Conservation (phyloP, 306 rosid species). For the Nissolia schottii region DNA sequence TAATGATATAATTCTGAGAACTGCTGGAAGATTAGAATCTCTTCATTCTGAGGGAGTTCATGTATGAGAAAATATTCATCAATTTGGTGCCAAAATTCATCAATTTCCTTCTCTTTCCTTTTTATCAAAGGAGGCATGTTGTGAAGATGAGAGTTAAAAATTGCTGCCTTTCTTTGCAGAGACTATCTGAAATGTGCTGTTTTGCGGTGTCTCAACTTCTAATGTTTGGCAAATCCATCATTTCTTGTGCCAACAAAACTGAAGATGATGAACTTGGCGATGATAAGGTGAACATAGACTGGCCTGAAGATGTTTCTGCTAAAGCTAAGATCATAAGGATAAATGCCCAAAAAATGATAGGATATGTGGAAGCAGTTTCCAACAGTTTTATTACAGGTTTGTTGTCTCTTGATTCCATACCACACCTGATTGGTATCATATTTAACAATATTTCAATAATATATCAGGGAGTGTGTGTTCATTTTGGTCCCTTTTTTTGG, state of each 20-base stretch:
- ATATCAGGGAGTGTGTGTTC: background rate
- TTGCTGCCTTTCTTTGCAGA: slow-evolving; percentile 53
- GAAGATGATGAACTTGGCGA: slow-evolving; percentile 48
- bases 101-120: background rate
- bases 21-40: slow-evolving; percentile 75
- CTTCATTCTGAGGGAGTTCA: slow-evolving; percentile 97
- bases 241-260: slow-evolving; percentile 63
- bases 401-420: slow-evolving; percentile 2
- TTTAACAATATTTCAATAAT: background rate
- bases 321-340: slow-evolving; percentile 82
- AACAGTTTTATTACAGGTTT: slow-evolving; percentile 84
- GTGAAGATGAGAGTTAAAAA: slow-evolving; percentile 1
- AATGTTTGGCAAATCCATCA: slow-evolving; percentile 69
- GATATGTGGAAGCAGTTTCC: slow-evolving; percentile 83
- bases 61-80: slow-evolving; percentile 44
- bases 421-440: background rate
- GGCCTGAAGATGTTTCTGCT: slow-evolving; percentile 91
- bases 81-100: background rate
- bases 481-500: too few species aligned
- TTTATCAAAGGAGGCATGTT: background rate
- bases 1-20: slow-evolving; percentile 80
- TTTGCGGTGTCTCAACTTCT: slow-evolving; percentile 84
- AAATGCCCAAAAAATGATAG: slow-evolving; percentile 70
- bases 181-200: slow-evolving; percentile 92
- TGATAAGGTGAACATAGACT: slow-evolving; percentile 48